phyloP scores from a whole-genome alignment of 78 protist species.

The Paratrimastix pyriformis region DNA sequence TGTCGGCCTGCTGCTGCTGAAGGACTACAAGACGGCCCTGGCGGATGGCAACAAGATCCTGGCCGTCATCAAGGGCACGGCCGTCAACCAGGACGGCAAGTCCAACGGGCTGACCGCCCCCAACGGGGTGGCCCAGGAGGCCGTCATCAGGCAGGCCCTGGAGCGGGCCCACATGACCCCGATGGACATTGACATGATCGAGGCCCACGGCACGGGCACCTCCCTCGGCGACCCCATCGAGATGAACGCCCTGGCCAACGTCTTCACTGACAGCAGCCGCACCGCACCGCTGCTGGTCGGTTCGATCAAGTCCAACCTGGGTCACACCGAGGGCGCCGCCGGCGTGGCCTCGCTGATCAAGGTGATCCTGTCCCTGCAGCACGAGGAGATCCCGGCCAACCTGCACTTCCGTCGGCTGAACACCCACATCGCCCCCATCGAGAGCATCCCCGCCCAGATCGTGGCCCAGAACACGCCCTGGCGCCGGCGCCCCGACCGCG shows the following conservation, averaged over 20 bases:
- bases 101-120: slow-evolving; percentile 20
- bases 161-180: neutral
- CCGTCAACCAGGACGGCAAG: too few relatives aligned
- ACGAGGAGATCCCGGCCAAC: neutral
- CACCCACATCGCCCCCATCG: neutral
- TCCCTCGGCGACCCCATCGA: slow-evolving; percentile 15
- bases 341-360: slow-evolving; percentile 20
- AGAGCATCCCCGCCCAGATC: neutral
- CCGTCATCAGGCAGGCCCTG: neutral
- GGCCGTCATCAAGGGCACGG: too few relatives aligned
- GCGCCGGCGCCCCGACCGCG: neutral
- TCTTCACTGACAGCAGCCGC: neutral
- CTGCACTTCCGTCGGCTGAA: neutral
- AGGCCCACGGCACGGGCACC: slow-evolving; percentile 13
- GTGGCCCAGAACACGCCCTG: neutral
- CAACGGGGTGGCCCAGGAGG: neutral
- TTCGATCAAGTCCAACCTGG: slow-evolving; percentile 11
- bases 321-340: slow-evolving; percentile 3
- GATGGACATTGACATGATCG: neutral
- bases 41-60: too few relatives aligned
- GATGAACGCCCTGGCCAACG: neutral
- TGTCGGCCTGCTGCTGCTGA: slow-evolving; percentile 7
- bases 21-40: too few relatives aligned
- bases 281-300: neutral
- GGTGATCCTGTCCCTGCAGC: slow-evolving; percentile 1